Percentiles rank a stretch among this genome's conserved stretches.
Conservation (phyloP, 208 protist species). For the Wallacemonas sp. region DNA sequence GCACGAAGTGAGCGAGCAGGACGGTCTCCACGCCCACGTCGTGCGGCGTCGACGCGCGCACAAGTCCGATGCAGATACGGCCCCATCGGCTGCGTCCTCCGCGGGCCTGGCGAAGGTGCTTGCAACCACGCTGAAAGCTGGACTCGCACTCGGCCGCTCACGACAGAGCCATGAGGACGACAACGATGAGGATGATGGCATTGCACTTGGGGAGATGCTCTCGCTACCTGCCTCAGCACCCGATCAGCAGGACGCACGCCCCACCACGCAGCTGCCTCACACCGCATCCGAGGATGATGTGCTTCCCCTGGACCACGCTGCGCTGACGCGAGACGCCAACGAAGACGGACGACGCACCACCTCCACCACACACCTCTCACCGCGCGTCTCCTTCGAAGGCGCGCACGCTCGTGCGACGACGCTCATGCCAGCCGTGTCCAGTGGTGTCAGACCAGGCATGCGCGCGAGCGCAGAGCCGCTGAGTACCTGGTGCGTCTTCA, state of each 20-base stretch:
- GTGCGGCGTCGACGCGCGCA: background rate
- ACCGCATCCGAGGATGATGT: too few relatives aligned
- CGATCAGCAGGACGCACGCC: too few relatives aligned
- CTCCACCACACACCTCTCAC: conserved; percentile 14
- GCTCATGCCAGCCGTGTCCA: background rate
- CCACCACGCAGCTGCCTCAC: too few relatives aligned
- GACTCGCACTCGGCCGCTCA: background rate
- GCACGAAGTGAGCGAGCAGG: background rate
- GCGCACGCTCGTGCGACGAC: background rate
- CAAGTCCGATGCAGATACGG: too few relatives aligned
- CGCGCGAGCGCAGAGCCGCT: background rate
- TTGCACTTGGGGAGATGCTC: background rate
- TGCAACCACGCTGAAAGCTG: background rate
- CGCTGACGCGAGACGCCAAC: too few relatives aligned
- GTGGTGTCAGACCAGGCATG: background rate
- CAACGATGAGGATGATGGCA: background rate
- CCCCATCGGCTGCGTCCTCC: background rate
- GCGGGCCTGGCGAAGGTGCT: conserved; percentile 1
- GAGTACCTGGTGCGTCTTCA: conserved; percentile 7
- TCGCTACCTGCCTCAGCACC: background rate
- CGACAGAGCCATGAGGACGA: too few relatives aligned
- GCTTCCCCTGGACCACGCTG: too few relatives aligned
- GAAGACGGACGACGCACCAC: conserved; percentile 1
- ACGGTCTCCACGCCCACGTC: background rate
- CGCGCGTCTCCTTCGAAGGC: conserved; percentile 5